Percentiles rank a stretch among this genome's conserved stretches.
Evolutionary conservation across 352 stramenopile species (phyloP).

Genomic region (Phytophthora megakarya): DNA sequence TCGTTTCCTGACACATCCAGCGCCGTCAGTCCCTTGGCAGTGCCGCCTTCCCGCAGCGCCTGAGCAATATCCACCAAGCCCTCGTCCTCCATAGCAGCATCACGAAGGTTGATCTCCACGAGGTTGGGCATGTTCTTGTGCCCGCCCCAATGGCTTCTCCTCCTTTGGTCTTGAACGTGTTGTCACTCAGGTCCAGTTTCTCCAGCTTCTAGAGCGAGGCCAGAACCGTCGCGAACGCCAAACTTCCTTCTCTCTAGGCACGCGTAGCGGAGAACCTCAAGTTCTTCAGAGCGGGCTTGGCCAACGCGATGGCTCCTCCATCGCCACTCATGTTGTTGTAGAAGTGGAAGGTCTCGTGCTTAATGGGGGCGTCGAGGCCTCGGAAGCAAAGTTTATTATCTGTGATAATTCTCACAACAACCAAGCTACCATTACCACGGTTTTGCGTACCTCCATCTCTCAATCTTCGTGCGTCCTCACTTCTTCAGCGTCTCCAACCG

Average conservation of each 20-base stretch:
- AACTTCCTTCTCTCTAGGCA: constrained; percentile 82
- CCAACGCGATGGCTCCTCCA: constrained; percentile 88
- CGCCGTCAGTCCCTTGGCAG: constrained; percentile 47
- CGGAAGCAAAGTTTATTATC: too few relatives aligned
- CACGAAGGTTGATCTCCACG: constrained; percentile 88
- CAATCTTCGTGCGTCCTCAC: too few relatives aligned
- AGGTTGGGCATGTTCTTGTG: constrained; percentile 74
- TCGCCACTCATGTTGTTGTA: constrained; percentile 98
- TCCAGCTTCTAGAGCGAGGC: constrained; percentile 69
- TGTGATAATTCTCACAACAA: too few relatives aligned
- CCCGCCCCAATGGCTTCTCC: constrained; percentile 83
- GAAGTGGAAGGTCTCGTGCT: constrained; percentile 94
- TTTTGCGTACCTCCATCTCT: too few relatives aligned
- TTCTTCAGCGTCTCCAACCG: too few relatives aligned
- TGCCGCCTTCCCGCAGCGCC: constrained; percentile 58
- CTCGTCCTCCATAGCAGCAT: constrained; percentile 91
- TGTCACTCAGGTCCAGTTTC: constrained; percentile 94
- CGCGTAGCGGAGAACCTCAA: constrained; percentile 95
- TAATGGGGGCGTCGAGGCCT: constrained; percentile 63
- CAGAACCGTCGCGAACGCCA: constrained; percentile 87
- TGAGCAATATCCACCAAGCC: constrained; percentile 85
- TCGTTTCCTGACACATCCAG: constrained; percentile 96
- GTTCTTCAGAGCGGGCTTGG: constrained; percentile 82
- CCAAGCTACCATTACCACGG: too few relatives aligned
- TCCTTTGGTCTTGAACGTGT: constrained; percentile 91